phyloP scores from a whole-genome alignment of 75 land plant genomes.

The Chamaecyparis obtusa region DNA sequence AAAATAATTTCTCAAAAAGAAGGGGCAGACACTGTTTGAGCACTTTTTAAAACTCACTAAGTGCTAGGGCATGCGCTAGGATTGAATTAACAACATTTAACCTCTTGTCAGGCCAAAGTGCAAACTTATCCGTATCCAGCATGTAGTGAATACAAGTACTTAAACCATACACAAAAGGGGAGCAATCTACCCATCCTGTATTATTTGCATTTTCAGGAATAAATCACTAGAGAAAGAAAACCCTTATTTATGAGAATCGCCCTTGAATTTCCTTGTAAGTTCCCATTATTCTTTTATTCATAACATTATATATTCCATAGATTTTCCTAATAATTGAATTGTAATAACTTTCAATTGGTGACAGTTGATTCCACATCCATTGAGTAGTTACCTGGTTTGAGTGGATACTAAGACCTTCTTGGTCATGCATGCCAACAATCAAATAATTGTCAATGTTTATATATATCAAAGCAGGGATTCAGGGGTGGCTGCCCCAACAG shows the following conservation, averaged over 20 bases:
- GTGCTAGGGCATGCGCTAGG: neutral
- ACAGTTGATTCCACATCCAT: neutral
- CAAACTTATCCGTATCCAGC: neutral
- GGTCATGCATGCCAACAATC: neutral
- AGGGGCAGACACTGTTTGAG: neutral
- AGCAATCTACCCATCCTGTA: neutral
- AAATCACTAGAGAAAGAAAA: too few relatives aligned
- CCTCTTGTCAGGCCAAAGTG: neutral
- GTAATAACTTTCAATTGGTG: too few relatives aligned
- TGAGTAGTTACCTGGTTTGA: neutral
- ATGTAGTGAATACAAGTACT: neutral
- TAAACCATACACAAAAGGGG: neutral
- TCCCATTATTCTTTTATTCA: neutral
- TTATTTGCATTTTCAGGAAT: neutral
- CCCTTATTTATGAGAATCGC: neutral
- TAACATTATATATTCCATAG: too few relatives aligned
- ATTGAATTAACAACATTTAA: neutral
- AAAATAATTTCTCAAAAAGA: neutral
- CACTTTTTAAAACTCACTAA: neutral
- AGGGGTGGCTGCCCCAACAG: too few relatives aligned
- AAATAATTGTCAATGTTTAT: too few relatives aligned
- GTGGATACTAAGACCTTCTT: neutral
- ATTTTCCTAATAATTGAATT: neutral
- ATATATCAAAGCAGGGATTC: too few relatives aligned
- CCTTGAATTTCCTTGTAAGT: neutral